Evolutionary conservation across 2,329 filamentous ascomycete species (phyloP), one percentile per base, ranked within the genome.

Genomic region (Trichoderma brevicompactum): DNA sequence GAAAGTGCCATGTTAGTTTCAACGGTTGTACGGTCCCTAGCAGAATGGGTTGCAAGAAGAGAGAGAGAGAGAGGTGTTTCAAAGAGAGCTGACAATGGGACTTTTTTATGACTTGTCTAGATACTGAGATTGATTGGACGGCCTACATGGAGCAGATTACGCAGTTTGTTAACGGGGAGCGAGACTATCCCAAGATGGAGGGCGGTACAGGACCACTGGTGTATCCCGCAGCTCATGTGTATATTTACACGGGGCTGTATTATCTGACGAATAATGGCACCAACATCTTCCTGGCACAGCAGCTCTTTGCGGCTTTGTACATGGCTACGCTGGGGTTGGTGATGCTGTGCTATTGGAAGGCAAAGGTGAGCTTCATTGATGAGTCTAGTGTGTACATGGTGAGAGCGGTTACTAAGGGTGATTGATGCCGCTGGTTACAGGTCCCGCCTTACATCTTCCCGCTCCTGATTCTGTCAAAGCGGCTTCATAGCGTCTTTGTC

Each of bases 121-220:
- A 99, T 76, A 99, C 95, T 49, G 95, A 99, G 78, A 99, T 99
- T 74, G 95, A 99, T 79, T 99, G 94, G 94, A 85, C 85, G 66
- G 92, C 95, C 0, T 99, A 99, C 78, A 98, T 99, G 94, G 86
- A 97, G 76, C 95, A 99, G 74, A 84, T 98, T 50, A 79, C 85
- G 46, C 88, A 94, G 71, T 95, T 90, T 73, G 80, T 94, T 52
- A 83, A 86, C 17, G 95, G 95, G 73, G 94, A 98, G 81, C 88
- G 91, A 74, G 90, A 97, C 78, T 99, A 99, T 77, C 87, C 87
- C 67, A 85, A 88, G 65, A 94, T 99, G 74, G 85, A 89, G 74
- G 95, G 95, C 71, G 90, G 88, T 66, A 99, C 95, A 0, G 95
- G 95, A 0, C 95, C 95, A 3, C 83, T 98, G 58, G 95, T 99